These are phyloP conservation scores for Penicillium sp. DNA, from an alignment of 2,329 filamentous ascomycete species.

Conservation along the genomic window DNA sequence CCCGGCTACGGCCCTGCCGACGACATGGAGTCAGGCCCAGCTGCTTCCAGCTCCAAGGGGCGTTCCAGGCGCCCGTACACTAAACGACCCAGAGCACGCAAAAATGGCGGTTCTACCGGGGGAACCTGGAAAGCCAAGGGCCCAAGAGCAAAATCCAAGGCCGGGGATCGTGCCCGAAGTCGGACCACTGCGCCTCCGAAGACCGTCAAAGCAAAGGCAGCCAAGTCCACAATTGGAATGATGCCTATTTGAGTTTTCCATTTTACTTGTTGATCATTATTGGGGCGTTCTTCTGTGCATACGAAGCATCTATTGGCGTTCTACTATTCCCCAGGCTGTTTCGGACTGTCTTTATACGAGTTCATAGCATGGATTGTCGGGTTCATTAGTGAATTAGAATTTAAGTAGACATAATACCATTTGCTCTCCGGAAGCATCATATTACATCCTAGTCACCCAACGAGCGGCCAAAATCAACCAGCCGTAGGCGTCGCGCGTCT, in stretches of 20 bases:
- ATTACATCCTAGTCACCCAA: slow-evolving; percentile 25
- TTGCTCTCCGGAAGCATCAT: background rate
- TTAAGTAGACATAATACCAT: slow-evolving; percentile 17
- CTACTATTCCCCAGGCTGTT: background rate
- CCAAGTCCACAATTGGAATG: slow-evolving; percentile 37
- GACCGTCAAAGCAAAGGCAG: slow-evolving; percentile 22
- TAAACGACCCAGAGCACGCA: slow-evolving; percentile 27
- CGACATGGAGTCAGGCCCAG: slow-evolving; percentile 17
- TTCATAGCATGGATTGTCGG: background rate
- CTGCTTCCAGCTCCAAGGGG: slow-evolving; percentile 20
- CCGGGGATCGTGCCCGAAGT: slow-evolving; percentile 19
- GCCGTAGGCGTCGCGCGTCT: slow-evolving; percentile 51
- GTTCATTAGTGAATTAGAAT: slow-evolving; percentile 12
- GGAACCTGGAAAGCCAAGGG: slow-evolving; percentile 25
- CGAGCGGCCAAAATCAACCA: slow-evolving; percentile 53
- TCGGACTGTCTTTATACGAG: background rate
- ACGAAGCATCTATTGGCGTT: slow-evolving; percentile 22
- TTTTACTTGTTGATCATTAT: slow-evolving; percentile 9
- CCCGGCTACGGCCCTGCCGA: slow-evolving; percentile 24
- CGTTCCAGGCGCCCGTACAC: slow-evolving; percentile 25
- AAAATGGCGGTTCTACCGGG: slow-evolving; percentile 20
- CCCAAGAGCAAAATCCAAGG: slow-evolving; percentile 22
- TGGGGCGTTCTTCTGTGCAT: slow-evolving; percentile 7
- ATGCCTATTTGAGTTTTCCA: slow-evolving; percentile 34
- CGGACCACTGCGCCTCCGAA: slow-evolving; percentile 25